Conservation (phyloP, 768 basidiomycete species). For the Lentinus brumalis region DNA sequence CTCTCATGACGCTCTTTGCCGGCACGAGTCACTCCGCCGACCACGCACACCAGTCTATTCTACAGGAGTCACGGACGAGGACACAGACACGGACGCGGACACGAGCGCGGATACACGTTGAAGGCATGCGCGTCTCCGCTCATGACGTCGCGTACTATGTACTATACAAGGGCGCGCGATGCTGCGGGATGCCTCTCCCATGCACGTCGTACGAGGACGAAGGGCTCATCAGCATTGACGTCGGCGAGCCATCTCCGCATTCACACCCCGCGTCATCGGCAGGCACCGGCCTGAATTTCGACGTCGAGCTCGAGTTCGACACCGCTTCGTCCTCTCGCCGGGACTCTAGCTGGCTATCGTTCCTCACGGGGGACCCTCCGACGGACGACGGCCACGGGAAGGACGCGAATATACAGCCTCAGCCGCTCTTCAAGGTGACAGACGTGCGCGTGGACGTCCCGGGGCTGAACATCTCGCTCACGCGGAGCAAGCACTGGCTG, state of each 20-base stretch:
- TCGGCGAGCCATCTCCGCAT: conserved; percentile 12
- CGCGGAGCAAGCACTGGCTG: conserved; percentile 31
- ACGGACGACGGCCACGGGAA: neutral
- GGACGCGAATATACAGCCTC: neutral
- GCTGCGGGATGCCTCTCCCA: conserved; percentile 5
- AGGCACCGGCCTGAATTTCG: conserved; percentile 19
- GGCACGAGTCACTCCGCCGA: neutral
- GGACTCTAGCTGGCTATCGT: neutral
- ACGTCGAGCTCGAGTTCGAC: conserved; percentile 21
- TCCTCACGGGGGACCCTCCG: neutral
- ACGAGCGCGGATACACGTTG: conserved; percentile 20
- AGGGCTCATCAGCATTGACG: conserved; percentile 27
- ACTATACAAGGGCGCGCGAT: conserved; percentile 20
- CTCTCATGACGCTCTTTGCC: neutral
- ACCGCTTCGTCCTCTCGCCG: neutral
- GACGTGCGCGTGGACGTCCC: conserved; percentile 25
- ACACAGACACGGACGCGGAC: conserved; percentile 9
- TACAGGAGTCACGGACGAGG: neutral
- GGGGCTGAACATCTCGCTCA: conserved; percentile 23
- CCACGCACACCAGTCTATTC: neutral
- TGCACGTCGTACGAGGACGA: conserved; percentile 29
- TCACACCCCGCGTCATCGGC: neutral
- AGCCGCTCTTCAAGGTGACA: conserved; percentile 25
- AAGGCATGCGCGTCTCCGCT: conserved; percentile 28
- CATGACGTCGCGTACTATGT: conserved; percentile 28